Evolutionary conservation across 257 asterid genomes (phyloP).

Genomic region (Handroanthus guayacan): DNA sequence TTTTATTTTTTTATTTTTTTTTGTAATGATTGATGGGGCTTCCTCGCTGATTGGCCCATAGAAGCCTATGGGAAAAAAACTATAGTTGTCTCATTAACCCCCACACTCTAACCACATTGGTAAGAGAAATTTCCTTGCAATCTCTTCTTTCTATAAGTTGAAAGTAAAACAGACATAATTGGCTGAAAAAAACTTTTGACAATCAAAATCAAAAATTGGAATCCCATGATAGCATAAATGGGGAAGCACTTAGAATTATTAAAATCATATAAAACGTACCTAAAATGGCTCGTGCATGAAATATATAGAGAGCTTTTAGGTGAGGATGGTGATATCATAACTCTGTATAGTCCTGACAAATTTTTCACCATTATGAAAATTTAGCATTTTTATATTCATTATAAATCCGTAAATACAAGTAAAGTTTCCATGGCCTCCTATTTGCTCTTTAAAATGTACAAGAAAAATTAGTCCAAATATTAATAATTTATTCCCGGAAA

Average conservation of each 20-base stretch:
- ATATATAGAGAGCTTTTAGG: constrained; percentile 24
- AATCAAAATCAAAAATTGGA: constrained; percentile 3
- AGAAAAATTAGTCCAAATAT: too few species aligned
- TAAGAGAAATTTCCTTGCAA: neutral
- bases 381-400: constrained; percentile 35
- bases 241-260: constrained; percentile 21
- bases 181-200: neutral
- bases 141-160: neutral
- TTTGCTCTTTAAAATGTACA: constrained; percentile 28
- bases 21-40: neutral
- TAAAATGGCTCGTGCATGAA: constrained; percentile 7
- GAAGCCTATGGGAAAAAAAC: neutral
- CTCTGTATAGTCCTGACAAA: constrained; percentile 26
- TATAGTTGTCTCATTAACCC: neutral
- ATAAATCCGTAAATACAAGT: constrained; percentile 42
- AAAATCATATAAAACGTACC: neutral
- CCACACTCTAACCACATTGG: neutral
- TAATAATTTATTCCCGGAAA: too few species aligned
- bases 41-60: constrained; percentile 2
- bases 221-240: constrained; percentile 17
- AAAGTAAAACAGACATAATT: constrained; percentile 3
- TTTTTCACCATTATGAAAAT: constrained; percentile 29
- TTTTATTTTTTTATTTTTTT: too few species aligned
- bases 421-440: constrained; percentile 21
- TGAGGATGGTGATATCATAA: constrained; percentile 49